These are phyloP conservation scores for Amanita exitialis DNA, from an alignment of 768 basidiomycete genomes.

Conservation along the genomic window DNA sequence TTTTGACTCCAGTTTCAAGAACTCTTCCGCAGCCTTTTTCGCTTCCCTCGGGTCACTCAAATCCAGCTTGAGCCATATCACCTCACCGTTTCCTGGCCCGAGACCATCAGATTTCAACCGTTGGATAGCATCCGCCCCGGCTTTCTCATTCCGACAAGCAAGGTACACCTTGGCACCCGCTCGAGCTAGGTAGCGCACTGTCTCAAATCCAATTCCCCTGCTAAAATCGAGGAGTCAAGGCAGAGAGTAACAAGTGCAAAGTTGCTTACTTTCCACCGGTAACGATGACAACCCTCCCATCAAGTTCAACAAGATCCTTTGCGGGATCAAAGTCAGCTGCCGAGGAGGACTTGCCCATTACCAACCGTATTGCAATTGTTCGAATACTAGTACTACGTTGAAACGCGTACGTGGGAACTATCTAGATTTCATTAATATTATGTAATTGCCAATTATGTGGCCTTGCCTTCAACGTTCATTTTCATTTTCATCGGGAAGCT, in stretches of 20 bases:
- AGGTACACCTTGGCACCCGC: conserved; percentile 53
- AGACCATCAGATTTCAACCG: conserved; percentile 33
- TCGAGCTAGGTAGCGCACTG: conserved; percentile 39
- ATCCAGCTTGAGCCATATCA: conserved; percentile 43
- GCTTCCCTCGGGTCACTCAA: conserved; percentile 36
- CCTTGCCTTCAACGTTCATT: no score
- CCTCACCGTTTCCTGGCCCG: conserved; percentile 31
- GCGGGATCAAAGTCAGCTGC: conserved; percentile 15
- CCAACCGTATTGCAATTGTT: no score
- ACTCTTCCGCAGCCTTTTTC: conserved; percentile 37
- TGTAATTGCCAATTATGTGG: no score
- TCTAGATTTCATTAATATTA: no score
- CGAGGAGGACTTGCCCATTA: background rate
- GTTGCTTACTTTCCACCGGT: conserved; percentile 45
- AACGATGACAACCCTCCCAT: conserved; percentile 42
- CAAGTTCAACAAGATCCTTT: conserved; percentile 32
- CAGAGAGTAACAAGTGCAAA: background rate
- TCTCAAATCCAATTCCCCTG: conserved; percentile 32
- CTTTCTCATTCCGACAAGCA: conserved; percentile 36
- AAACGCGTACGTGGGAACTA: no score
- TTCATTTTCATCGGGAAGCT: no score
- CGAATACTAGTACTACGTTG: no score
- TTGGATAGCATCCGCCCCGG: conserved; percentile 37
- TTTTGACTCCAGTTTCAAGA: conserved; percentile 37
- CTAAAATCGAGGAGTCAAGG: conserved; percentile 8